These are phyloP conservation scores for Citrullus amarus DNA, from an alignment of 306 rosid species.

Conservation along the genomic window DNA sequence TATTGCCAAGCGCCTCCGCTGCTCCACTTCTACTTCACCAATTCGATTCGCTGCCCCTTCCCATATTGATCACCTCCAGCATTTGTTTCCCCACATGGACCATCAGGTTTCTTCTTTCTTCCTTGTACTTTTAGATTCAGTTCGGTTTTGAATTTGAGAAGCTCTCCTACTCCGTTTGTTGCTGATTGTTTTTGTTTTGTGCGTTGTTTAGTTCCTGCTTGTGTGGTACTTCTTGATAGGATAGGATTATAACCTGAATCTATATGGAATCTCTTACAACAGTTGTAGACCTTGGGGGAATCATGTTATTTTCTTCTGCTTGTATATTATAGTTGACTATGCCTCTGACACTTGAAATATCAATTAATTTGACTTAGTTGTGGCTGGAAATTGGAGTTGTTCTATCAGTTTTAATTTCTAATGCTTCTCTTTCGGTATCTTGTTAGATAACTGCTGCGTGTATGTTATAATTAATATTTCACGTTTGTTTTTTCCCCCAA, in stretches of 20 bases:
- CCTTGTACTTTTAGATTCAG: background rate
- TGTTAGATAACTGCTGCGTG: background rate
- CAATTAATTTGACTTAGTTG: background rate
- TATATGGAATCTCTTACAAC: background rate
- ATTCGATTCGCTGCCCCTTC: slow-evolving; percentile 41
- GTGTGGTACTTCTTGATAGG: background rate
- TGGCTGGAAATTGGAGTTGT: background rate
- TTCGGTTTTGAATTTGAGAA: background rate
- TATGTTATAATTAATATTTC: background rate
- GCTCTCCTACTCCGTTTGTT: background rate
- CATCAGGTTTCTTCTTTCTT: slow-evolving; percentile 20
- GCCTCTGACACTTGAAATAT: background rate
- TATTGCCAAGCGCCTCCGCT: slow-evolving; percentile 72
- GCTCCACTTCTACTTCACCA: slow-evolving; percentile 78
- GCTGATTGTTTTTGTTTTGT: background rate
- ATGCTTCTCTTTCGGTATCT: background rate
- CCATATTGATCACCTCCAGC: slow-evolving; percentile 54
- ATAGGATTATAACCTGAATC: background rate
- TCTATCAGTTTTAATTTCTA: background rate
- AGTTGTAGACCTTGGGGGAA: background rate
- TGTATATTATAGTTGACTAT: background rate
- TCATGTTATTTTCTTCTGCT: background rate
- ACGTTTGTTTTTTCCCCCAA: background rate
- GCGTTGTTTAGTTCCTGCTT: background rate
- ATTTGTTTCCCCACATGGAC: slow-evolving; percentile 77